Evolutionary conservation across 1,139 yeast species (phyloP), one percentile per base, ranked within the genome.

Genomic region (Arxiozyma telluris): DNA sequence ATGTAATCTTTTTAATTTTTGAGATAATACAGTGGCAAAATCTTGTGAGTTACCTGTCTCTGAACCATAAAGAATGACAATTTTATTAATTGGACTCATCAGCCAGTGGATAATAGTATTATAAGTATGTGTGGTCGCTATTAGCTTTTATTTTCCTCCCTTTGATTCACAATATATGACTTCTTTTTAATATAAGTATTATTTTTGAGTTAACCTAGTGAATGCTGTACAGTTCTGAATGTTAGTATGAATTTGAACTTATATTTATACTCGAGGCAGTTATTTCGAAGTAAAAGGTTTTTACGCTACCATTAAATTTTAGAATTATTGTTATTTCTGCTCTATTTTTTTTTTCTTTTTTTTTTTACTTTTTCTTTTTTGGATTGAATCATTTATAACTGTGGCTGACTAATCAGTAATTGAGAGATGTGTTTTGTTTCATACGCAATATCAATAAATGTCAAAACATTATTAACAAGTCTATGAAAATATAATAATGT

Each of bases 21-120:
- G 74, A 41, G 82, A 78, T 41, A 91, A 71, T 47, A 81, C 77
- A 53, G 79, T 77, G 0, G 98, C 96, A 63, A 81, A 84, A 63
- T 93, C 98, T 62, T 87, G 89, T 0, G 96, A 80, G 62, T 88
- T 90, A 0, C 98, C 98, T 0, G 97, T 88, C 66, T 91, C 98
- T 1, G 96, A 85, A 0, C 97, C 98, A 67, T 87, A 91, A 1
- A 93, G 73, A 18, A 93, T 79, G 34, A 83, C 81, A 17, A 87
- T 72, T 54, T 60, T 64, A 49, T 57, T 61, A 54, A 55, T 57
- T 22, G 49, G 25, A 22, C 43, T 46, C 49, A 46, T 46, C 20
- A 22, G 25, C 18, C 4, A 4, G 9, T 34, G 15, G 12, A n/a
- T n/a, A 8, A 25, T 27, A 25, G 17, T 22, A 21, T 27, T n/a